These are phyloP conservation scores for Penicillium atrosanguineum DNA, from an alignment of 495 filamentous ascomycete genomes.

Conservation along the genomic window DNA sequence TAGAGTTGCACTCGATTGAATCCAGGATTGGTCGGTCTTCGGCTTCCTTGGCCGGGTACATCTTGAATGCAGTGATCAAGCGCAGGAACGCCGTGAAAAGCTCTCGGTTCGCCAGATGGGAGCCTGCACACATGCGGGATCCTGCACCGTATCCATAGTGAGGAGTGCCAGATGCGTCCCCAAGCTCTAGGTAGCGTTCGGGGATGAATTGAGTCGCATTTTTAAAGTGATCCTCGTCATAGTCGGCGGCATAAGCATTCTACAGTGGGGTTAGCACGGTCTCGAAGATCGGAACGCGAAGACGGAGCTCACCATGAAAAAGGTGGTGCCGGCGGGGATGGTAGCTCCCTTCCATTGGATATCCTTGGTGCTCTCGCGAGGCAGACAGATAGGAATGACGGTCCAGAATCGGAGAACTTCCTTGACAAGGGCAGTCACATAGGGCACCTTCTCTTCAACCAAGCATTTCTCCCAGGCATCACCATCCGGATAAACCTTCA, in stretches of 20 bases:
- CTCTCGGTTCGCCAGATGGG: constrained; percentile 64
- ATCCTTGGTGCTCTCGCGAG: constrained; percentile 61
- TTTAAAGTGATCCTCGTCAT: constrained; percentile 64
- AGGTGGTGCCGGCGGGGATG: constrained; percentile 63
- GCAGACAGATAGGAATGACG: constrained; percentile 71
- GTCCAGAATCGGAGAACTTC: constrained; percentile 70
- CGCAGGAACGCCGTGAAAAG: constrained; percentile 66
- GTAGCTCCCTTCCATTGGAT: constrained; percentile 57
- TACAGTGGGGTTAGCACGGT: constrained; percentile 14
- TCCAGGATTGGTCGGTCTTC: constrained; percentile 56
- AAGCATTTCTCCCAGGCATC: constrained; percentile 66
- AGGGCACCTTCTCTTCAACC: constrained; percentile 67
- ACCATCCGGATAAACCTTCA: constrained; percentile 59
- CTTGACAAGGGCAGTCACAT: constrained; percentile 67
- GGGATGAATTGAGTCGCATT: constrained; percentile 56
- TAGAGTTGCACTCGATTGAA: constrained; percentile 60
- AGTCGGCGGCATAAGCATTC: constrained; percentile 70
- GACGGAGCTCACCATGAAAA: constrained; percentile 56
- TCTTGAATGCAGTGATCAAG: constrained; percentile 64
- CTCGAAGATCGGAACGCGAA: neutral
- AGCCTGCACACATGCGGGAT: constrained; percentile 71
- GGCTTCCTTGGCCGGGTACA: constrained; percentile 37
- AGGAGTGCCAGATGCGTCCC: constrained; percentile 58
- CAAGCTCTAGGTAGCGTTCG: constrained; percentile 61
- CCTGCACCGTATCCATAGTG: constrained; percentile 72